Evolutionary conservation across 1,284 basidiomycete genomes (phyloP).

Genomic region (Wallemia mellicola): DNA sequence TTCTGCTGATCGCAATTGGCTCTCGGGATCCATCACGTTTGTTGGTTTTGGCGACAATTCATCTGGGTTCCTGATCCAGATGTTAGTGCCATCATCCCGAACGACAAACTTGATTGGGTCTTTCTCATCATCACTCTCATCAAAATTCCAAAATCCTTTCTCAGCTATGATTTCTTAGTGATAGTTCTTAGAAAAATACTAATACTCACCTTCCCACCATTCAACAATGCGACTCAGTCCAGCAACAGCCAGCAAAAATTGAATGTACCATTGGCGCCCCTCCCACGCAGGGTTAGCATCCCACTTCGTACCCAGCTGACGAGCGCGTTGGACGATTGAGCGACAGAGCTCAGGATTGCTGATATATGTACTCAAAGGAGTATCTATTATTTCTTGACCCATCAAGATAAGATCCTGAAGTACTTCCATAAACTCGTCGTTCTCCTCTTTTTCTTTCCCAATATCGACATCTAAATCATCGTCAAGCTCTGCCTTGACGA

Average conservation of each 20-base stretch:
- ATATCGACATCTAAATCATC: neutral
- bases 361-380: slow-evolving; percentile 56
- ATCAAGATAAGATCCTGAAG: slow-evolving; percentile 77
- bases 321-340: slow-evolving; percentile 59
- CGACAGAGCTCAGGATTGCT: slow-evolving; percentile 57
- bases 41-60: neutral
- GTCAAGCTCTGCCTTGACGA: neutral
- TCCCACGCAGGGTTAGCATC: slow-evolving; percentile 95
- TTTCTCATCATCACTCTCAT: slow-evolving; percentile 21
- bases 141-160: slow-evolving; percentile 98
- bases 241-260: slow-evolving; percentile 82
- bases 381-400: slow-evolving; percentile 81
- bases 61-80: neutral
- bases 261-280: slow-evolving; percentile 92
- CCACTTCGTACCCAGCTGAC: slow-evolving; percentile 75
- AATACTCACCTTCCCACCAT: slow-evolving; percentile 50
- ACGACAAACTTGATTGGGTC: neutral
- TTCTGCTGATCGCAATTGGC: neutral
- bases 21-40: neutral
- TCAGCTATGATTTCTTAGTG: slow-evolving; percentile 27
- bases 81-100: neutral
- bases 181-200: neutral
- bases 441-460: slow-evolving; percentile 5
- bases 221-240: slow-evolving; percentile 85
- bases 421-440: slow-evolving; percentile 58